phyloP scores from a whole-genome alignment of 495 filamentous ascomycete species.

The Podospora bellae-mahoneyi region DNA sequence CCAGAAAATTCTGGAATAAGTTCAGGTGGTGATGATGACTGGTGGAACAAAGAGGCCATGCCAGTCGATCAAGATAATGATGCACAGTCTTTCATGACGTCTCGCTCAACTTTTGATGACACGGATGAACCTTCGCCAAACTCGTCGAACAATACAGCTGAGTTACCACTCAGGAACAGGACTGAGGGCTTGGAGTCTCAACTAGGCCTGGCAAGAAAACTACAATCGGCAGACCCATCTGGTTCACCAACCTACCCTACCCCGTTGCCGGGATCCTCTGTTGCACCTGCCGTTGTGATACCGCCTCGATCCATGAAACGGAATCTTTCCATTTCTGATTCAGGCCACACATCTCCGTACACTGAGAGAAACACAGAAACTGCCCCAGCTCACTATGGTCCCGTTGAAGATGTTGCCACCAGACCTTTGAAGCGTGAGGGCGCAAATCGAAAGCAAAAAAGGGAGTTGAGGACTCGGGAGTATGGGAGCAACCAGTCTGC shows the following conservation, averaged over 20 bases:
- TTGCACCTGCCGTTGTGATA: constrained; percentile 10
- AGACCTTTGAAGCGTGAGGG: background rate
- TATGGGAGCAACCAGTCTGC: background rate
- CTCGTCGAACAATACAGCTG: background rate
- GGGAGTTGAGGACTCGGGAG: background rate
- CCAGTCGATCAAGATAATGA: constrained; percentile 39
- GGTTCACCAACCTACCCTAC: background rate
- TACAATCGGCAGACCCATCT: background rate
- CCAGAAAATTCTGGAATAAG: constrained; percentile 11
- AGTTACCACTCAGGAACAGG: background rate
- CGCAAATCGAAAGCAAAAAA: background rate
- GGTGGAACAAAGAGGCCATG: constrained; percentile 37
- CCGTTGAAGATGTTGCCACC: background rate
- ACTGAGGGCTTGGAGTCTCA: background rate
- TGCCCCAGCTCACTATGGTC: background rate
- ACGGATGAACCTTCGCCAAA: background rate
- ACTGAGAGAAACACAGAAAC: background rate
- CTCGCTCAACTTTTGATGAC: constrained; percentile 22
- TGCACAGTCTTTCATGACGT: constrained; percentile 27
- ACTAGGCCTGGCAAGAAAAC: background rate
- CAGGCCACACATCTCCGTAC: background rate
- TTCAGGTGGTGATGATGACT: constrained; percentile 27
- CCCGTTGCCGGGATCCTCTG: background rate
- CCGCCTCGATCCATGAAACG: constrained; percentile 31
- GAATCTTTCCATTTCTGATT: background rate